These are phyloP conservation scores for Penicillium expansum DNA, from an alignment of 2,329 filamentous ascomycete species.

Conservation along the genomic window DNA sequence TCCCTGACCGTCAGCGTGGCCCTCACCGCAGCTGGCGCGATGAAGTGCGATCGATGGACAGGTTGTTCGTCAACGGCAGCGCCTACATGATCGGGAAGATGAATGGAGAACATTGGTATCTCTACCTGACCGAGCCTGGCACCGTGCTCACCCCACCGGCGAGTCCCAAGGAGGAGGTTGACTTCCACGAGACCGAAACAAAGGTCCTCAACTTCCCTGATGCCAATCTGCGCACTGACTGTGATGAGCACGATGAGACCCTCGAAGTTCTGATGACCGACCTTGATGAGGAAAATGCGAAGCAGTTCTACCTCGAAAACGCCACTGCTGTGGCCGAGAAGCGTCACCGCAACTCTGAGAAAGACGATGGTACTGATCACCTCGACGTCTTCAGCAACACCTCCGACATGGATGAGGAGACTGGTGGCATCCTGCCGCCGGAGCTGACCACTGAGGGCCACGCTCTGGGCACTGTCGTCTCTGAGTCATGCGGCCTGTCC, in stretches of 20 bases:
- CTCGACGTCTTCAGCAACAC: constrained; percentile 78
- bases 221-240: constrained; percentile 24
- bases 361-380: constrained; percentile 54
- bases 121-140: constrained; percentile 90
- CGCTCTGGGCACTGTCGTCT: constrained; percentile 86
- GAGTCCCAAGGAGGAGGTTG: constrained; percentile 61
- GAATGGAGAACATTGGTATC: constrained; percentile 99
- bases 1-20: constrained; percentile 88
- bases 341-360: constrained; percentile 70
- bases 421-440: constrained; percentile 56
- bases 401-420: constrained; percentile 59
- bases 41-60: constrained; percentile 88
- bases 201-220: constrained; percentile 57
- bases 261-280: constrained; percentile 68
- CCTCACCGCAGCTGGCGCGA: constrained; percentile 97
- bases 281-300: constrained; percentile 63
- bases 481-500: constrained; percentile 82
- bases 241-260: constrained; percentile 47
- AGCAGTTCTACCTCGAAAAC: constrained; percentile 70
- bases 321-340: constrained; percentile 88
- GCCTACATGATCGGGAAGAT: constrained; percentile 99
- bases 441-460: constrained; percentile 90
- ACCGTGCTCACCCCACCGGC: constrained; percentile 75
- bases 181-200: constrained; percentile 53
- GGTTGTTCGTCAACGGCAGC: constrained; percentile 86